Evolutionary conservation across 2,329 filamentous ascomycete genomes (phyloP), one percentile per base, ranked within the genome.

Genomic region (Pyricularia sp.): DNA sequence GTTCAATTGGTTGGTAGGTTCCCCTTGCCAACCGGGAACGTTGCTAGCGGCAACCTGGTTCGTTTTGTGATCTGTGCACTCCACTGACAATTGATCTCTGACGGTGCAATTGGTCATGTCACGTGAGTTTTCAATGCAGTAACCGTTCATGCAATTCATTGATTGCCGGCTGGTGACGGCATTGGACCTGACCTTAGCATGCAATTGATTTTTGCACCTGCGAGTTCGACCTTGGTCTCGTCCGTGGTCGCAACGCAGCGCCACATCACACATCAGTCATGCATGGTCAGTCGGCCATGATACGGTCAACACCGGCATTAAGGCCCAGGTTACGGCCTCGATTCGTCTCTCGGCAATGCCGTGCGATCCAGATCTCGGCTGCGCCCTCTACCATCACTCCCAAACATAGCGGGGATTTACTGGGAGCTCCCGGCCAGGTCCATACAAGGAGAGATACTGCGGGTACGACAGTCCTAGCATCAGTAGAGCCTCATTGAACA

Each of bases 291-390:
- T 74, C 75, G 69, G 73, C 76, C 66, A 70, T 81, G 64, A 64
- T 75, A 62, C 71, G 75, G 68, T 70, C 76, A 66, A 72, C 74
- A 57, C 75, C 73, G 16, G 68, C 73, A 67, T 65, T 74, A 70
- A 67, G 73, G 65, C 66, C 70, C 19, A 61, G 61, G 64, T 13
- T 69, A 33, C 66, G 67, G 65, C 71, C 73, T 49, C 70, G 72
- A 13, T 81, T 78, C 66, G 73, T 83, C 62, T 85, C 82, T 72
- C 75, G 77, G 62, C 82, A 84, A 75, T 85, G 84, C 74, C 78
- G 86, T 72, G 73, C 77, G 63, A 84, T 88, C 62, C 85, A 87
- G 72, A 86, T 88, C 77, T 85, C 82, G 73, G 78, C 85, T 63
- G 78, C 83, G 65, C 84, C 85, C 40, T 84, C 81, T 65, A 84